Percentiles rank a stretch among this genome's conserved stretches.
Evolutionary conservation across 2,329 filamentous ascomycete species (phyloP).

Genomic region (Tolypocladium amazonense): DNA sequence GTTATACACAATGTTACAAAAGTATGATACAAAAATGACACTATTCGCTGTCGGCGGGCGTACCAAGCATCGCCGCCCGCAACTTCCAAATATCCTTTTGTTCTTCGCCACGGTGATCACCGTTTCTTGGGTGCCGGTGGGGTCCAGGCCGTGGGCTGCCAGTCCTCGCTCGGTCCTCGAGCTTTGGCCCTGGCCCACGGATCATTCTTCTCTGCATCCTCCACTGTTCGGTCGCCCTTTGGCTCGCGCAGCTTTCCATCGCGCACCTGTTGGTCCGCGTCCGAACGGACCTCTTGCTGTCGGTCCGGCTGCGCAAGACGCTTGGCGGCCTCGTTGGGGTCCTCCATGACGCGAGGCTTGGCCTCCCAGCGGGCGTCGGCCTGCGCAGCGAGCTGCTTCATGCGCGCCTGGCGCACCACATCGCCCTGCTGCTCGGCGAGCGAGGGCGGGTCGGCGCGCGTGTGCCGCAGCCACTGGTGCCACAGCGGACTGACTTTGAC

Average conservation of each 20-base stretch:
- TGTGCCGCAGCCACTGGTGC: constrained; percentile 60
- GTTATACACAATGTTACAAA: background rate
- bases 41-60: background rate
- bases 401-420: constrained; percentile 36
- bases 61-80: background rate
- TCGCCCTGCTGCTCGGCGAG: constrained; percentile 47
- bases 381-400: constrained; percentile 46
- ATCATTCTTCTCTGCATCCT: constrained; percentile 20
- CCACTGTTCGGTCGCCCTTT: too few relatives aligned
- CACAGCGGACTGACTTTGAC: constrained; percentile 50
- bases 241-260: background rate
- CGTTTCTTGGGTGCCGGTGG: constrained; percentile 29
- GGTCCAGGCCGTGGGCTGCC: constrained; percentile 56
- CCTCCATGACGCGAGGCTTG: constrained; percentile 39
- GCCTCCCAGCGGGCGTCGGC: constrained; percentile 55
- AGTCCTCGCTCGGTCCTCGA: constrained; percentile 47
- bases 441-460: constrained; percentile 41
- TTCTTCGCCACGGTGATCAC: background rate
- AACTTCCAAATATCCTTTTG: background rate
- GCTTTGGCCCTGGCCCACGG: constrained; percentile 46
- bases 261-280: background rate
- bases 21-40: background rate
- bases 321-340: constrained; percentile 8
- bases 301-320: constrained; percentile 2
- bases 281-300: constrained; percentile 5